Evolutionary conservation across 331 rosid genomes (phyloP).

Genomic region (Malus hybrid): DNA sequence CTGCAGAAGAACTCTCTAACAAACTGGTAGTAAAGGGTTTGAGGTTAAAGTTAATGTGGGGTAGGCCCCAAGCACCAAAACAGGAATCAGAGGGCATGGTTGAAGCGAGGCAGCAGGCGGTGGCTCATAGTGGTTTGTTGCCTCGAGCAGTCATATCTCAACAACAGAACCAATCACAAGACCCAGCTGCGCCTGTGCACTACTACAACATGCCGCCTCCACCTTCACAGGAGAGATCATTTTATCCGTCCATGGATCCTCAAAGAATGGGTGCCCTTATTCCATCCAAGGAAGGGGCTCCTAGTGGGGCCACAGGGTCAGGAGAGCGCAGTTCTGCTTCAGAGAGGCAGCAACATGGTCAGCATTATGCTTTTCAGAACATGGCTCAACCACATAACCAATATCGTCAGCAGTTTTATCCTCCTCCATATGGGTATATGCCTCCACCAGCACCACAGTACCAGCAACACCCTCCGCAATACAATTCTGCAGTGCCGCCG

Average conservation of each 20-base stretch:
- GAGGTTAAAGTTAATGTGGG: constrained; percentile 95
- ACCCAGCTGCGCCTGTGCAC: constrained; percentile 49
- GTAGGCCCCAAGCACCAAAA: constrained; percentile 83
- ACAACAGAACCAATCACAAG: constrained; percentile 65
- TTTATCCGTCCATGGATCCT: constrained; percentile 97
- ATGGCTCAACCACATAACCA: constrained; percentile 75
- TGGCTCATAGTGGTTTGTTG: constrained; percentile 75
- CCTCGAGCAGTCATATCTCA: constrained; percentile 97
- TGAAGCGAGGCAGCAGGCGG: constrained; percentile 74
- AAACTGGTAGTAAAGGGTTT: constrained; percentile 83
- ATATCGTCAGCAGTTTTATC: constrained; percentile 75
- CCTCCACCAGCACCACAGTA: constrained; percentile 47
- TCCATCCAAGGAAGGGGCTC: constrained; percentile 58
- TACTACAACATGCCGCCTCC: constrained; percentile 75
- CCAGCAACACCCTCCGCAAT: constrained; percentile 63
- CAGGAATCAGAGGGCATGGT: constrained; percentile 64
- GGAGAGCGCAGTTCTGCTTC: constrained; percentile 46
- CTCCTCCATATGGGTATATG: constrained; percentile 77
- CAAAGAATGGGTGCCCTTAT: constrained; percentile 91
- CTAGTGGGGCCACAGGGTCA: constrained; percentile 52
- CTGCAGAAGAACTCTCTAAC: constrained; percentile 94
- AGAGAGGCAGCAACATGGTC: constrained; percentile 62
- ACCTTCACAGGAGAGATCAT: constrained; percentile 62
- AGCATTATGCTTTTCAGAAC: constrained; percentile 48
- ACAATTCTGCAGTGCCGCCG: constrained; percentile 41